Evolutionary conservation across 2,329 filamentous ascomycete genomes (phyloP).

Genomic region (Blastomyces silverae): DNA sequence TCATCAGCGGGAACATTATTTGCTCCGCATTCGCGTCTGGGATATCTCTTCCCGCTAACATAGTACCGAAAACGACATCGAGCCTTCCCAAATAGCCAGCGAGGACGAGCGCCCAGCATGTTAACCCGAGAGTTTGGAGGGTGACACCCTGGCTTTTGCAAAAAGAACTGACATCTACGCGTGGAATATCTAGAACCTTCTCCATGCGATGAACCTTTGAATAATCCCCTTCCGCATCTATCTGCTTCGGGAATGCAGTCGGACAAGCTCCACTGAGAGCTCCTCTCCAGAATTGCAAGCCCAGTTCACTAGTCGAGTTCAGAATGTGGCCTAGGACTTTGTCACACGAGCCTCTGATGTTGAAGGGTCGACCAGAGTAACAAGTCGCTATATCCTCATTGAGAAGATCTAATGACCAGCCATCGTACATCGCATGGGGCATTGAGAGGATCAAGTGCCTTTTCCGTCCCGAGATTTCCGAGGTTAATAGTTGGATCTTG

Average conservation of each 20-base stretch:
- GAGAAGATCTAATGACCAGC: slow-evolving; percentile 70
- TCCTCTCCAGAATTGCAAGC: slow-evolving; percentile 61
- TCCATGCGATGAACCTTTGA: slow-evolving; percentile 28
- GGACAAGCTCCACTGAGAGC: slow-evolving; percentile 52
- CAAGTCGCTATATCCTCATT: slow-evolving; percentile 63
- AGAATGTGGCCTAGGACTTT: slow-evolving; percentile 52
- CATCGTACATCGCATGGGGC: slow-evolving; percentile 83
- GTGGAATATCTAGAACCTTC: slow-evolving; percentile 28
- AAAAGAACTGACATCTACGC: slow-evolving; percentile 47
- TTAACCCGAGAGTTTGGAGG: slow-evolving; percentile 67
- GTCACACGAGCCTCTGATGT: slow-evolving; percentile 38
- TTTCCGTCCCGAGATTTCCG: slow-evolving; percentile 23
- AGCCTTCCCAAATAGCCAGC: slow-evolving; percentile 57
- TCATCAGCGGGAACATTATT: slow-evolving; percentile 84
- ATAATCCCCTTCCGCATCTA: slow-evolving; percentile 19
- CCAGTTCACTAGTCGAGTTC: slow-evolving; percentile 42
- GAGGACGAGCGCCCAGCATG: slow-evolving; percentile 66
- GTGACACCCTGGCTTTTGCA: slow-evolving; percentile 64
- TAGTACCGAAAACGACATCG: slow-evolving; percentile 74
- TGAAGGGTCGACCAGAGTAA: slow-evolving; percentile 49
- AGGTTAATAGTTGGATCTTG: slow-evolving; percentile 35
- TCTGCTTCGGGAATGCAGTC: slow-evolving; percentile 36
- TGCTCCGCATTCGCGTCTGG: slow-evolving; percentile 57
- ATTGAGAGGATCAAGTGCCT: slow-evolving; percentile 60
- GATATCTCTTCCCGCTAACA: slow-evolving; percentile 76